These are phyloP conservation scores for Opeltia flavorubescens DNA, from an alignment of 495 filamentous ascomycete genomes.

Conservation along the genomic window DNA sequence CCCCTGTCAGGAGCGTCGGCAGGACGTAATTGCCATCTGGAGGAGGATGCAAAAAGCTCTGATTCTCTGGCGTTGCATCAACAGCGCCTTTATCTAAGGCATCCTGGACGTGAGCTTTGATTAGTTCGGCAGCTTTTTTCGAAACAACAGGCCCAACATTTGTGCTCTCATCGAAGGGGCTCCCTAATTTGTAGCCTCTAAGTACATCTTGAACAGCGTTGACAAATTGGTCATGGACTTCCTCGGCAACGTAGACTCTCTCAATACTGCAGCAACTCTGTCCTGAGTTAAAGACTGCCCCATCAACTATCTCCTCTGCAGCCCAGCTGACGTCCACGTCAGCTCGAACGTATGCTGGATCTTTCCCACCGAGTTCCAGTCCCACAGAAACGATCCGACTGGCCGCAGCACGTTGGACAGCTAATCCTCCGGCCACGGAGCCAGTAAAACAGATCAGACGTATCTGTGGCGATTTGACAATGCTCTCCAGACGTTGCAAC, in stretches of 20 bases:
- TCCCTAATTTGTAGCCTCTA: constrained; percentile 74
- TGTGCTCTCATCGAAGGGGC: constrained; percentile 64
- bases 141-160: constrained; percentile 86
- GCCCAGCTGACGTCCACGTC: constrained; percentile 85
- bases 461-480: constrained; percentile 61
- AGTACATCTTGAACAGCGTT: constrained; percentile 65
- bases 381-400: constrained; percentile 71
- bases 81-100: constrained; percentile 67
- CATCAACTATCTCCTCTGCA: constrained; percentile 84
- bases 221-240: constrained; percentile 70
- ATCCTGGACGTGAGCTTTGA: constrained; percentile 68
- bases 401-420: constrained; percentile 70
- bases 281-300: constrained; percentile 90
- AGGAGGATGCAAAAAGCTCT: constrained; percentile 53
- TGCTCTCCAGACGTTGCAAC: constrained; percentile 48
- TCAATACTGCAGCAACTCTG: constrained; percentile 94
- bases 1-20: constrained; percentile 69
- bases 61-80: constrained; percentile 69
- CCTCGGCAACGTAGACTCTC: constrained; percentile 79
- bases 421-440: constrained; percentile 74
- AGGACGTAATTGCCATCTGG: constrained; percentile 69
- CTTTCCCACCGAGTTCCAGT: constrained; percentile 84
- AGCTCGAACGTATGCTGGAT: constrained; percentile 73
- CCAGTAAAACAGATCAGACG: constrained; percentile 79
- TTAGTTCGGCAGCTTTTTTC: constrained; percentile 54